Evolutionary conservation across 225 moss, liverwort and hornwort genomes (phyloP).

Genomic region (Sphagnum tenellum): DNA sequence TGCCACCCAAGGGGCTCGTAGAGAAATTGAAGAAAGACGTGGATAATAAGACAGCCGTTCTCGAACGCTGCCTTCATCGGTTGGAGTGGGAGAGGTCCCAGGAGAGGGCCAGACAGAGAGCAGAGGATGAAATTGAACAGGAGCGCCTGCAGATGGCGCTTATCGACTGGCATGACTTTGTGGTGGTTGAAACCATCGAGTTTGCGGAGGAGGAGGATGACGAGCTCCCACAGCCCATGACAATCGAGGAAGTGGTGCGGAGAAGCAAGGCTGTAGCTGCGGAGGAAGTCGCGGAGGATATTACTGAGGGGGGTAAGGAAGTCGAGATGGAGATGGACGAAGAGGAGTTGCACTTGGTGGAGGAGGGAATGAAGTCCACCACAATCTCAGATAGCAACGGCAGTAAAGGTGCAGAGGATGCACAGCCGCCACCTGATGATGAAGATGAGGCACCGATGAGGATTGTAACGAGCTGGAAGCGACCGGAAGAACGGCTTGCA

Average conservation of each 20-base stretch:
- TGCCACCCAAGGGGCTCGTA: conserved; percentile 85
- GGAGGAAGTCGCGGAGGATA: conserved; percentile 81
- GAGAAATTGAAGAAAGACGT: conserved; percentile 73
- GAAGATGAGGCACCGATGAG: conserved; percentile 89
- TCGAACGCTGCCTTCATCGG: conserved; percentile 78
- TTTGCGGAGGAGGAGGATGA: conserved; percentile 96
- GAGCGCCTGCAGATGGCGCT: conserved; percentile 99
- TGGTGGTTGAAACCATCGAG: conserved; percentile 97
- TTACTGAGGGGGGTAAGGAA: conserved; percentile 86
- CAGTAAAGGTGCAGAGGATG: conserved; percentile 18
- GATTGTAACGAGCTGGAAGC: conserved; percentile 96
- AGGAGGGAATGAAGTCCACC: conserved; percentile 90
- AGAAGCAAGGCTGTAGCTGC: conserved; percentile 80
- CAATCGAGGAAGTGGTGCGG: conserved; percentile 84
- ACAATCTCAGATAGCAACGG: conserved; percentile 47
- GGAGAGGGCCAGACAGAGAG: conserved; percentile 93
- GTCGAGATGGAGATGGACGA: conserved; percentile 99
- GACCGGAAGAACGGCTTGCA: conserved; percentile 83
- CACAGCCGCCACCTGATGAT: conserved; percentile 27
- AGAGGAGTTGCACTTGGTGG: conserved; percentile 91
- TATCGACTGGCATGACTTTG: conserved; percentile 99
- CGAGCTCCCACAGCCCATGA: conserved; percentile 99
- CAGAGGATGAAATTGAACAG: conserved; percentile 99
- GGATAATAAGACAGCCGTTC: conserved; percentile 71
- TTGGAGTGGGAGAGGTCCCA: conserved; percentile 97